phyloP scores from a whole-genome alignment of 2,329 filamentous ascomycete genomes.

The Ophiostoma himal-ulmi region DNA sequence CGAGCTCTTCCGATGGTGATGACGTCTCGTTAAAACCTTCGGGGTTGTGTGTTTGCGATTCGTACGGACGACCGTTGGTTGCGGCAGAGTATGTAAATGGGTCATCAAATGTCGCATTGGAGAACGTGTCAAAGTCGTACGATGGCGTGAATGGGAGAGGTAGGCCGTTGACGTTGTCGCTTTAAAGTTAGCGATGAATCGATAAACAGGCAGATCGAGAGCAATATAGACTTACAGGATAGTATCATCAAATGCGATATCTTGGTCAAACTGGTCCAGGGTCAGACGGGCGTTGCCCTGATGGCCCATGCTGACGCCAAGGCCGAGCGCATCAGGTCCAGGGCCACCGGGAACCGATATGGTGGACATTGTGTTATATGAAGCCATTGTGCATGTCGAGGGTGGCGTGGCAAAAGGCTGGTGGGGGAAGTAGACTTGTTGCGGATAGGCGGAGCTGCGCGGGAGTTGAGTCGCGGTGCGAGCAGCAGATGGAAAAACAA shows the following conservation, averaged over 20 bases:
- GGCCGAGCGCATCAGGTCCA: conserved; percentile 42
- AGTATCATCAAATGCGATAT: conserved; percentile 51
- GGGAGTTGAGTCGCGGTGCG: not conserved
- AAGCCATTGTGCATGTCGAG: conserved; percentile 40
- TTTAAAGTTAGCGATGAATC: conserved; percentile 24
- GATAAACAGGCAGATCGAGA: not conserved
- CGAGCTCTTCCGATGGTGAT: conserved; percentile 50
- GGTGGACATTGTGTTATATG: conserved; percentile 52
- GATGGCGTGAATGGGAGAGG: conserved; percentile 49
- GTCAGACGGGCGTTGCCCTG: conserved; percentile 33
- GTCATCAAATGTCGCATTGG: conserved; percentile 59
- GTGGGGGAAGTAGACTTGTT: not conserved
- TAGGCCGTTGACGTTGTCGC: conserved; percentile 41
- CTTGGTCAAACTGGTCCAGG: conserved; percentile 49
- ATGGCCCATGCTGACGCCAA: conserved; percentile 41
- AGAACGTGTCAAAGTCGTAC: conserved; percentile 57
- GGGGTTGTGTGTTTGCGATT: conserved; percentile 23
- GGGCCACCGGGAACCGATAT: conserved; percentile 41
- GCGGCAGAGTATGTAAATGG: conserved; percentile 52
- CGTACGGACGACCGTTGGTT: conserved; percentile 26
- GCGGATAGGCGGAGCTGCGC: not conserved
- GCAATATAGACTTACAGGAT: conserved; percentile 43
- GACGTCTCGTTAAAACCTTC: conserved; percentile 37
- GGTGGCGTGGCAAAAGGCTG: not conserved
- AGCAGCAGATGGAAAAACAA: not conserved